A percentile compares a stretch with the other conserved stretches of the same genome.
Conservation (phyloP, 352 stramenopile genomes). For the Globisporangium mamillatum region DNA sequence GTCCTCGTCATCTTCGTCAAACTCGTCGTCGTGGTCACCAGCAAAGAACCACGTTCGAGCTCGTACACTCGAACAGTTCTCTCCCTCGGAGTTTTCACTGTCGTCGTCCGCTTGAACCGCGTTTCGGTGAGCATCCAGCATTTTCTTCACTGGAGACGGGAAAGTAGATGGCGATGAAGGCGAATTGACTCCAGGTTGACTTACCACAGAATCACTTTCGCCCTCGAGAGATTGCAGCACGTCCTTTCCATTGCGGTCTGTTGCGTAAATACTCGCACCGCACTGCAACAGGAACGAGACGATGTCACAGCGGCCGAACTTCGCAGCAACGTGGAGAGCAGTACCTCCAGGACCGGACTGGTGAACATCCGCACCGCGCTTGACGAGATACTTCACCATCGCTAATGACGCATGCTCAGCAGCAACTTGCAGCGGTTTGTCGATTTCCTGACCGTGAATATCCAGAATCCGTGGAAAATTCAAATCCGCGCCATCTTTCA, state of each 20-base stretch:
- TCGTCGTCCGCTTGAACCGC: conserved; percentile 27
- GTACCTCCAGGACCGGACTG: conserved; percentile 48
- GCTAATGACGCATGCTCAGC: conserved; percentile 53
- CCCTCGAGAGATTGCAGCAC: conserved; percentile 43
- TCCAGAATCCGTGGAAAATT: conserved; percentile 56
- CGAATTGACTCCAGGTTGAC: not conserved
- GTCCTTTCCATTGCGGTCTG: conserved; percentile 46
- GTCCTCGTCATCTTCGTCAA: conserved; percentile 48
- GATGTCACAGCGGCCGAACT: conserved; percentile 62
- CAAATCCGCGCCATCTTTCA: conserved; percentile 77
- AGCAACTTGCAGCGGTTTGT: conserved; percentile 68
- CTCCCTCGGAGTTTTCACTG: conserved; percentile 54
- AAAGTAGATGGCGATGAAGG: not conserved
- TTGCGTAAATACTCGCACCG: conserved; percentile 53
- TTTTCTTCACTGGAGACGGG: conserved; percentile 46
- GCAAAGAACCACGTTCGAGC: conserved; percentile 40
- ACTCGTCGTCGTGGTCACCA: conserved; percentile 42
- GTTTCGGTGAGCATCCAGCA: conserved; percentile 52
- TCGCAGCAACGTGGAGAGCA: conserved; percentile 64
- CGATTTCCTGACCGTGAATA: conserved; percentile 44
- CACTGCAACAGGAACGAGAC: conserved; percentile 76
- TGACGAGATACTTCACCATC: conserved; percentile 80
- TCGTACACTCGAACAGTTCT: conserved; percentile 23
- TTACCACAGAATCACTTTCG: not conserved
- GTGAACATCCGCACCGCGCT: conserved; percentile 69